A percentile compares a stretch with the other conserved stretches of the same genome.
These are phyloP conservation scores for Tieghemostelium lacteum DNA, from an alignment of 78 protist genomes.

Conservation along the genomic window DNA sequence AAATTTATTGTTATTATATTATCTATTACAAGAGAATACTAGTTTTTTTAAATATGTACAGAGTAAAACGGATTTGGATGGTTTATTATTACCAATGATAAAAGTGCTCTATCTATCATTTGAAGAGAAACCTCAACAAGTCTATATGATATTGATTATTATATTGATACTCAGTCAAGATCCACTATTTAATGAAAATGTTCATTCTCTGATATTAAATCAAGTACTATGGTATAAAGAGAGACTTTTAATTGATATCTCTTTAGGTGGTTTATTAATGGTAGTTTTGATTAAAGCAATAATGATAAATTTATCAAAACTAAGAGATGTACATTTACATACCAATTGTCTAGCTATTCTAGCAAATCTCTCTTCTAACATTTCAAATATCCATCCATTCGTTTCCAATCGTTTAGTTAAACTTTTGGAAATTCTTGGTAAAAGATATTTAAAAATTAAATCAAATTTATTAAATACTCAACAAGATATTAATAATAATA, in stretches of 20 bases:
- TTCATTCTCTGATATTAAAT: constrained; percentile 74
- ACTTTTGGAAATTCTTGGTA: constrained; percentile 69
- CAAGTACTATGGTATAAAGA: constrained; percentile 80
- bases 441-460: constrained; percentile 43
- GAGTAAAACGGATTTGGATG: constrained; percentile 78
- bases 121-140: constrained; percentile 77
- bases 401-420: constrained; percentile 77
- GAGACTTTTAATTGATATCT: constrained; percentile 58
- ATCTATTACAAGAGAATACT: constrained; percentile 78
- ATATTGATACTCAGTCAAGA: constrained; percentile 74
- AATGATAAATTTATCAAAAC: constrained; percentile 57
- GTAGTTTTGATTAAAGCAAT: constrained; percentile 74
- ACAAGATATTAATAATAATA: background rate
- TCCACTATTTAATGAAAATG: constrained; percentile 67
- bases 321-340: constrained; percentile 80
- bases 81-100: constrained; percentile 68
- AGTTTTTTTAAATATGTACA: constrained; percentile 75
- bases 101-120: constrained; percentile 65
- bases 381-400: constrained; percentile 75
- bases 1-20: constrained; percentile 76
- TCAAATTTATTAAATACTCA: constrained; percentile 4
- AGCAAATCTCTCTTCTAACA: constrained; percentile 80
- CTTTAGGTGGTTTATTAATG: constrained; percentile 78
- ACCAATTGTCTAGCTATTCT: constrained; percentile 82
- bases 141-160: constrained; percentile 77